These are phyloP conservation scores for Avena insularis DNA, from an alignment of 176 grass and related monocot genomes.

Conservation along the genomic window DNA sequence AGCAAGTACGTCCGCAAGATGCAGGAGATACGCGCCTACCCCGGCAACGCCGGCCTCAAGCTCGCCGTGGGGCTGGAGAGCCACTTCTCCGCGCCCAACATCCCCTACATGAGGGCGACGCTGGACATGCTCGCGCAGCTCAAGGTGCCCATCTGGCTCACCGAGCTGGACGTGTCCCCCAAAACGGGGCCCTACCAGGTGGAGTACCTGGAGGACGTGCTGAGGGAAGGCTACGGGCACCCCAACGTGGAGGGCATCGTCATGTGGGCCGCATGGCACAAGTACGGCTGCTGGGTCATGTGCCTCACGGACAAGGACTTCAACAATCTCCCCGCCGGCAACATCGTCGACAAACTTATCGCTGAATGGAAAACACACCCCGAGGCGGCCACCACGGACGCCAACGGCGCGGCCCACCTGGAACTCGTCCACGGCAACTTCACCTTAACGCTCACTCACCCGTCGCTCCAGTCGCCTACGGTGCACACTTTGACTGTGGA, in stretches of 20 bases:
- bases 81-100: constrained; percentile 74
- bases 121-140: constrained; percentile 69
- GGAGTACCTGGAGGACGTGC: constrained; percentile 65
- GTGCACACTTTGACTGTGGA: constrained; percentile 35
- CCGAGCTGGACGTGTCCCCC: constrained; percentile 64
- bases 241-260: constrained; percentile 76
- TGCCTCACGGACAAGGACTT: constrained; percentile 80
- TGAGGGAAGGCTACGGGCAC: constrained; percentile 76
- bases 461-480: background rate
- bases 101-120: constrained; percentile 68
- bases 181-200: constrained; percentile 46
- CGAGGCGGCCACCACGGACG: constrained; percentile 32
- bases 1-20: constrained; percentile 70
- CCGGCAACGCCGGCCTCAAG: constrained; percentile 34
- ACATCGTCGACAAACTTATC: constrained; percentile 82
- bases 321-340: constrained; percentile 66
- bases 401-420: constrained; percentile 42
- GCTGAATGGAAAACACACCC: constrained; percentile 61
- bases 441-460: constrained; percentile 54
- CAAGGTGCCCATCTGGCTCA: constrained; percentile 84
- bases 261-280: constrained; percentile 82
- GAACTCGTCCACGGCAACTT: constrained; percentile 68
- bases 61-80: constrained; percentile 79
- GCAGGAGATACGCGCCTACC: constrained; percentile 48
- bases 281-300: constrained; percentile 67